A percentile compares a stretch with the other conserved stretches of the same genome.
phyloP scores from a whole-genome alignment of 164 flowering plant species.

The Dillenia turbinata region DNA sequence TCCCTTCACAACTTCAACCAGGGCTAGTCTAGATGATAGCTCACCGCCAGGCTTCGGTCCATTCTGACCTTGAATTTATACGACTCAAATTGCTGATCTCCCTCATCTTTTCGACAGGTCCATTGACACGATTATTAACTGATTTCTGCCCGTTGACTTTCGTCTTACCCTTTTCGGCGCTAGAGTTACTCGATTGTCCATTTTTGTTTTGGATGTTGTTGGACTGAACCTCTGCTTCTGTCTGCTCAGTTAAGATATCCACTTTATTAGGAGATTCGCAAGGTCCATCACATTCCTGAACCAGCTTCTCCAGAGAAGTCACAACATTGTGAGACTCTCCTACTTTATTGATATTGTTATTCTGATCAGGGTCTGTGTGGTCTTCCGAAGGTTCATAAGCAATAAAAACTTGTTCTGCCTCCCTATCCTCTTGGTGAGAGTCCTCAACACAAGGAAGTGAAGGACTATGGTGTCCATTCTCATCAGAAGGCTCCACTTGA shows the following conservation, averaged over 20 bases:
- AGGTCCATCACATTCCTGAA: conserved; percentile 19
- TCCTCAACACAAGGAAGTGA: conserved; percentile 29
- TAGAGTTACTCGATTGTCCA: conserved; percentile 28
- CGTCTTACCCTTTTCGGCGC: conserved; percentile 17
- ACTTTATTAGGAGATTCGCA: conserved; percentile 18
- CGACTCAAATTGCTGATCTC: conserved; percentile 48
- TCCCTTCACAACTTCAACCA: conserved; percentile 2
- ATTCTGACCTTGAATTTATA: conserved; percentile 44
- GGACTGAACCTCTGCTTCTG: conserved; percentile 7
- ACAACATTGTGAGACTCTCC: conserved; percentile 11
- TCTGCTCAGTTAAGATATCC: conserved; percentile 3
- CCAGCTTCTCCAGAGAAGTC: conserved; percentile 15
- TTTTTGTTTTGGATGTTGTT: conserved; percentile 13
- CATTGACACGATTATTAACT: conserved; percentile 6
- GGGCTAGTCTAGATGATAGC: conserved; percentile 1
- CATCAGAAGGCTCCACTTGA: conserved; percentile 46
- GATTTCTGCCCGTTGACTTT: conserved; percentile 19
- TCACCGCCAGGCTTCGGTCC: conserved; percentile 81
- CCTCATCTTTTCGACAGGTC: conserved; percentile 30
- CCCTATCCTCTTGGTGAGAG: conserved; percentile 23
- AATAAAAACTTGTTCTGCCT: conserved; percentile 21
- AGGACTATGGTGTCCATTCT: conserved; percentile 47
- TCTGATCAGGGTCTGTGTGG: conserved; percentile 16
- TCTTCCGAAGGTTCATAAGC: conserved; percentile 30
- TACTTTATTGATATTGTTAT: conserved; percentile 9